These are phyloP conservation scores for Diaporthe sp. DNA, from an alignment of 2,329 filamentous ascomycete species.

Conservation along the genomic window DNA sequence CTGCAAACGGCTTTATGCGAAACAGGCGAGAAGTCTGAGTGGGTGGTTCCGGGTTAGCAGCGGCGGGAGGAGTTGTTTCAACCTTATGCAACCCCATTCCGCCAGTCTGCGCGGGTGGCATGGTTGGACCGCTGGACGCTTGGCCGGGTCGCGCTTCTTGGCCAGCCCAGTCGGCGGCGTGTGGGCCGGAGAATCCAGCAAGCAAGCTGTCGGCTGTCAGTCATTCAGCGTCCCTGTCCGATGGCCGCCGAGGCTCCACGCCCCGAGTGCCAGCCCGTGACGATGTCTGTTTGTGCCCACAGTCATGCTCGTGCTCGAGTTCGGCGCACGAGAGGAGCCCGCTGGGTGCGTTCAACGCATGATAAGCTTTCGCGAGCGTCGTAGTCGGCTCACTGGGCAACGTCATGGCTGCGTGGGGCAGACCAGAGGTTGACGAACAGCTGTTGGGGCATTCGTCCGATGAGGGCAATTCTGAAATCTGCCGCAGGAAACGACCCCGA, in stretches of 20 bases:
- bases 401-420: constrained; percentile 29
- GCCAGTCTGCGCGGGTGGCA: constrained; percentile 15
- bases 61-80: constrained; percentile 38
- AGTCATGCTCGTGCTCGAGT: constrained; percentile 9
- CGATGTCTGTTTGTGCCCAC: background rate
- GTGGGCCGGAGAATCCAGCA: constrained; percentile 19
- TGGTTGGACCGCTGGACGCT: constrained; percentile 4
- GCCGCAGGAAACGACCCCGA: constrained; percentile 33
- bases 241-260: constrained; percentile 15
- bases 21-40: constrained; percentile 38
- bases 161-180: constrained; percentile 2
- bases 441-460: constrained; percentile 11
- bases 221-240: background rate
- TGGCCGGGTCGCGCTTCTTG: constrained; percentile 23
- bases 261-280: constrained; percentile 3
- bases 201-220: background rate
- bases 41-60: constrained; percentile 26
- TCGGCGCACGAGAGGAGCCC: background rate
- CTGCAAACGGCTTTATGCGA: constrained; percentile 38
- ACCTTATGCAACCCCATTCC: constrained; percentile 31
- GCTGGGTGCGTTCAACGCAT: constrained; percentile 17
- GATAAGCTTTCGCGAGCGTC: constrained; percentile 32
- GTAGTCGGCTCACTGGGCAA: constrained; percentile 15
- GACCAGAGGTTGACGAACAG: constrained; percentile 9
- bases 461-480: constrained; percentile 27